Percentiles rank a stretch among this genome's conserved stretches.
Conservation (phyloP, 108 stramenopile genomes). For the Pseudonitzschia delicatissima region DNA sequence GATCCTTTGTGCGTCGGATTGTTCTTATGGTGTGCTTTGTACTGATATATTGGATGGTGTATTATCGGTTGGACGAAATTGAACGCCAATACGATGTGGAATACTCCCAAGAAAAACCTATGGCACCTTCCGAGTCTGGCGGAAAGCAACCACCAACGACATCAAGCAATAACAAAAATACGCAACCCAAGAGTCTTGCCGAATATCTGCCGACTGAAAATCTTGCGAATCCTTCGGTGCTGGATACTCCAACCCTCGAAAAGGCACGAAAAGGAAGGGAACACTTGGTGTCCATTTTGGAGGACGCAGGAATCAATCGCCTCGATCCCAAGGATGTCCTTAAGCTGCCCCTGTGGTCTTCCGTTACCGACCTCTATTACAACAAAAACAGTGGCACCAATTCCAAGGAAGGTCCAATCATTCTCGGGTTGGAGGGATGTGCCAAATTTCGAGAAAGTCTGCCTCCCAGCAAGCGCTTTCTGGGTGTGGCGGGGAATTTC, state of each 20-base stretch:
- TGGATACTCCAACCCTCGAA: neutral
- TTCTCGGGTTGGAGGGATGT: conserved; percentile 29
- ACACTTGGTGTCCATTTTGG: conserved; percentile 22
- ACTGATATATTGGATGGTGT: neutral
- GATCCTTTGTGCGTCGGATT: neutral
- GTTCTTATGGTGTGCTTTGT: neutral
- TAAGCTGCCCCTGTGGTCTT: conserved; percentile 15
- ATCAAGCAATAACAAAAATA: neutral
- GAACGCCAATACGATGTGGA: neutral
- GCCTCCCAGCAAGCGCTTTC: conserved; percentile 25
- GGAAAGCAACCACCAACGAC: neutral
- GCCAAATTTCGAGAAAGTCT: conserved; percentile 15
- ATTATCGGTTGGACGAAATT: neutral
- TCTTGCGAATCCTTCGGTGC: neutral
- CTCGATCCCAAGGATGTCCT: conserved; percentile 16
- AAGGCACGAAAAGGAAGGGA: conserved; percentile 27
- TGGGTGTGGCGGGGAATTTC: conserved; percentile 69
- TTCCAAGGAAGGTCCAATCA: conserved; percentile 8
- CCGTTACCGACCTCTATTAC: conserved; percentile 21
- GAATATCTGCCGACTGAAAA: neutral
- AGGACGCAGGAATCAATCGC: conserved; percentile 19
- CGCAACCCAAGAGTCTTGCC: neutral
- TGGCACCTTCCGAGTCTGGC: neutral
- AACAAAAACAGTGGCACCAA: conserved; percentile 7
- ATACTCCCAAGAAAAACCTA: neutral